Base-by-base conservation (phyloP, 768 basidiomycete genomes). In the Roridomyces roridus region DNA sequence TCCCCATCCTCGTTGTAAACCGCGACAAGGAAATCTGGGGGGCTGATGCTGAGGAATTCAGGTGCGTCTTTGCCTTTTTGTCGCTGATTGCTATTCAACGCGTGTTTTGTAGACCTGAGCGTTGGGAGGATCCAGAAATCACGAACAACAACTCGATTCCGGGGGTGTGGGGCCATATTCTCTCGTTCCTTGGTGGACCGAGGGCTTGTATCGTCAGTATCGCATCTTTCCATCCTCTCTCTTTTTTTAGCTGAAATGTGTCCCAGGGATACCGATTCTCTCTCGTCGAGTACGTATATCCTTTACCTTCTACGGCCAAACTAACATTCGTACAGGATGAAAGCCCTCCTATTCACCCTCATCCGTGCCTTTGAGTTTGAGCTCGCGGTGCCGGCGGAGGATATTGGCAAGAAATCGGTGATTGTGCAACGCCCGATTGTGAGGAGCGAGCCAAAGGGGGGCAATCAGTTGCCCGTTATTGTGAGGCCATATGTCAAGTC, bases 131-230 rank as follows among this genome's bases (percentile, higher is more conserved):
- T 0, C 70, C 69, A 0, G 15, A 24, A 6, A 55, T 59, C 0
- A 65, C 60, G n/a, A n/a, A n/a, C n/a, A n/a, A n/a, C 3, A 58
- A 63, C 0, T 53, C 55, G 6, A 58, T 81, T 17, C 81, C 81
- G 7, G 76, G 79, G 11, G 68, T 80, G 1, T 77, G 71, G 70
- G 67, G 72, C 1, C 68, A 78, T 58, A 36, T 74, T 20, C 48
- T 80, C 35, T 69, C 74, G 1, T 82, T 82, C 70, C 47, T 77
- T 2, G 78, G 76, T 25, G 81, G 81, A 14, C 76, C 79, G 8
- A 70, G 73, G 11, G 70, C 73, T 0, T 82, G 80, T 57, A 79
- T 81, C 34, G 46, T 34, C 20, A 18, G 29, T 47, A 10, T 23
- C 34, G n/a, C 23, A 5, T 21, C 4, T 18, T 14, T 34, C 31